phyloP scores from a whole-genome alignment of 2,329 filamentous ascomycete species.

The Trichoderma atroviride region DNA sequence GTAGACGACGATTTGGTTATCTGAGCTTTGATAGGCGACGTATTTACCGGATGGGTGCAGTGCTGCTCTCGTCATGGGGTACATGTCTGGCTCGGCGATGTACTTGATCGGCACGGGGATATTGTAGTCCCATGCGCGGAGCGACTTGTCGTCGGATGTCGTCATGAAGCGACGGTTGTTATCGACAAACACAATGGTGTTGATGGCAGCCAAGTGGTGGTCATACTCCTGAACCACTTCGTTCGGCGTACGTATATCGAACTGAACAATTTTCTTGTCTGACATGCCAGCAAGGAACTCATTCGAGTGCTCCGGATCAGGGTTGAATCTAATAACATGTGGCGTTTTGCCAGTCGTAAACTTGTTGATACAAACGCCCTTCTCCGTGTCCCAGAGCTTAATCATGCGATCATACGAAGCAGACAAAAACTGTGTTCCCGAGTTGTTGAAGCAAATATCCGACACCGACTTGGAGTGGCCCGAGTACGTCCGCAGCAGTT shows the following conservation, averaged over 20 bases:
- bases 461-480: conserved; percentile 90
- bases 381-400: conserved; percentile 98
- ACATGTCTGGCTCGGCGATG: conserved; percentile 98
- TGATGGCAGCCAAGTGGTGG: conserved; percentile 95
- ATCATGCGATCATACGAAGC: conserved; percentile 94
- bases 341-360: conserved; percentile 95
- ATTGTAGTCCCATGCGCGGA: conserved; percentile 97
- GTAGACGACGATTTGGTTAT: conserved; percentile 97
- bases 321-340: conserved; percentile 93
- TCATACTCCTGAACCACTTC: conserved; percentile 96
- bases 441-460: conserved; percentile 82
- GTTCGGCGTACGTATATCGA: conserved; percentile 76
- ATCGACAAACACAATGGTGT: conserved; percentile 96
- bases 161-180: conserved; percentile 95
- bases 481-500: conserved; percentile 86
- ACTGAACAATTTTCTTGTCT: conserved; percentile 98
- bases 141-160: conserved; percentile 93
- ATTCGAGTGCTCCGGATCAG: conserved; percentile 71
- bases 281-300: conserved; percentile 97
- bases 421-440: conserved; percentile 84
- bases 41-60: conserved; percentile 90
- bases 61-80: conserved; percentile 84
- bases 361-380: conserved; percentile 80
- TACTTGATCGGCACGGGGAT: conserved; percentile 99
- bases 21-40: conserved; percentile 87